These are phyloP conservation scores for Candida buenavistaensis DNA, from an alignment of 1,139 yeast species.

Conservation along the genomic window DNA sequence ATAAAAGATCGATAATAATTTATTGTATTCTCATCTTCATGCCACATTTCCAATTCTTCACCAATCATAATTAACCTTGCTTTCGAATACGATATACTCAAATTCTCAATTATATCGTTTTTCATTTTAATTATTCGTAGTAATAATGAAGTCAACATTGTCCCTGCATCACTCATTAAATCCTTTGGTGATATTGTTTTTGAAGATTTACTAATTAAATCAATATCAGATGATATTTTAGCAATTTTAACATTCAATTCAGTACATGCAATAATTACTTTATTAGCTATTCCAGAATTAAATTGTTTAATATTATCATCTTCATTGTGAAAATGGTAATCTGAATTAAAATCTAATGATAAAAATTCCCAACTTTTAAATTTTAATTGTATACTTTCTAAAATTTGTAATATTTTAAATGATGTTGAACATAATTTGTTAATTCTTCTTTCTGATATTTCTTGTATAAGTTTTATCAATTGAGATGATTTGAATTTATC, in stretches of 20 bases:
- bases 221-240: conserved; percentile 46
- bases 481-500: conserved; percentile 43
- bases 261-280: conserved; percentile 49
- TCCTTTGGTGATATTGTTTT: conserved; percentile 45
- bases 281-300: conserved; percentile 47
- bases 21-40: conserved; percentile 35
- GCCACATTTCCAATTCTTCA: conserved; percentile 48
- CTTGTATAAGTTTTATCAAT: conserved; percentile 42
- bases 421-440: conserved; percentile 51
- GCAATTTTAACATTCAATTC: conserved; percentile 45
- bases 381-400: conserved; percentile 50
- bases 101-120: conserved; percentile 46
- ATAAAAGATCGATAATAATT: conserved; percentile 53
- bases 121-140: conserved; percentile 51
- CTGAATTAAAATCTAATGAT: conserved; percentile 53
- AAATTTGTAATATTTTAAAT: conserved; percentile 47
- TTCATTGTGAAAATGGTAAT: conserved; percentile 33
- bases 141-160: conserved; percentile 51
- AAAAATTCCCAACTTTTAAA: conserved; percentile 58
- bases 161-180: conserved; percentile 57
- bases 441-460: conserved; percentile 45
- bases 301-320: conserved; percentile 38
- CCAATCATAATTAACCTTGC: conserved; percentile 58
- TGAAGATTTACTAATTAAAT: conserved; percentile 44
- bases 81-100: conserved; percentile 55